These are phyloP conservation scores for Metschnikowia continentalis DNA, from an alignment of 805 yeast genomes.

Conservation along the genomic window DNA sequence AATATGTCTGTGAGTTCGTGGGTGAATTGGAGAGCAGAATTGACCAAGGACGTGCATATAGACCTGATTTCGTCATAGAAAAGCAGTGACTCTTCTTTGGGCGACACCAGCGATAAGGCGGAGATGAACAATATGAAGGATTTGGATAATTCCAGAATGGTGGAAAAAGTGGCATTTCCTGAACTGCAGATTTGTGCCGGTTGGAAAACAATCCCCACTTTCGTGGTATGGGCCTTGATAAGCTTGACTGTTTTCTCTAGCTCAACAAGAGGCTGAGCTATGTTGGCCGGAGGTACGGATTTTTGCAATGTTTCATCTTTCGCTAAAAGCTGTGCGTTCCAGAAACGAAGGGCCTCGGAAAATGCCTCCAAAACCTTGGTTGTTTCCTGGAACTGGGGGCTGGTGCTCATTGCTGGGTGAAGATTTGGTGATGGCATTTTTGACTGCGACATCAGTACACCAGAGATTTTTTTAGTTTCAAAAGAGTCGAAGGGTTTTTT, in stretches of 20 bases:
- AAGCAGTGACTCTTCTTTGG: constrained; percentile 32
- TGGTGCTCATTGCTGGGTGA: neutral
- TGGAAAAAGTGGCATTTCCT: constrained; percentile 45
- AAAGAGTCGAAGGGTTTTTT: too few relatives aligned
- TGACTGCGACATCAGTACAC: constrained; percentile 1
- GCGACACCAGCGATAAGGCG: constrained; percentile 32
- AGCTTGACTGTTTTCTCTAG: constrained; percentile 54
- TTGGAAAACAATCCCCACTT: constrained; percentile 66
- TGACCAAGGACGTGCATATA: constrained; percentile 19
- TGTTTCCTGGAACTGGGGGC: neutral
- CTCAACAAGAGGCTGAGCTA: constrained; percentile 51
- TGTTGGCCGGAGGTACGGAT: constrained; percentile 17
- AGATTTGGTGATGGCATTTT: neutral
- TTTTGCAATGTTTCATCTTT: constrained; percentile 4
- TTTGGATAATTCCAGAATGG: constrained; percentile 44
- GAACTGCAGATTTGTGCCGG: constrained; percentile 45
- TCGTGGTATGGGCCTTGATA: constrained; percentile 72
- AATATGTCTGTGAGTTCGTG: constrained; percentile 24
- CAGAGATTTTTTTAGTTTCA: neutral
- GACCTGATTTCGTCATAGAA: constrained; percentile 31
- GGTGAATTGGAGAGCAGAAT: constrained; percentile 19
- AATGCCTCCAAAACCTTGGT: constrained; percentile 12
- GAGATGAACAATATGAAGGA: constrained; percentile 44
- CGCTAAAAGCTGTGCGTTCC: constrained; percentile 11
- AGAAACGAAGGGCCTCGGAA: constrained; percentile 17